A percentile compares a stretch with the other conserved stretches of the same genome.
Conservation (phyloP, 768 basidiomycete species). For the Rhizopogon vinicolor region DNA sequence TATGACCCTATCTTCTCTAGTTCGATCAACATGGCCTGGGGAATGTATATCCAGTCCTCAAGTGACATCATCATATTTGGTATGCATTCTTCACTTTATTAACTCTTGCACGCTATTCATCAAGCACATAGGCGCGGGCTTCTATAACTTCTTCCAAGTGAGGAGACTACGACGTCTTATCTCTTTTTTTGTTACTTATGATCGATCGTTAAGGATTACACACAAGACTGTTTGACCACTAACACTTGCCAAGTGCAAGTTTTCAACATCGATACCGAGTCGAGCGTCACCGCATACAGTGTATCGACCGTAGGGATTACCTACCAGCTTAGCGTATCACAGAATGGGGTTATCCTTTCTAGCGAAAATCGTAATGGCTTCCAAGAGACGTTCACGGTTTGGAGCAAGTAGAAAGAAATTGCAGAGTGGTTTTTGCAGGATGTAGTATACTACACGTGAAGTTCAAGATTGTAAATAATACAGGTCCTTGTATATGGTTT, state of each 20-base stretch:
- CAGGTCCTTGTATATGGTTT: background rate
- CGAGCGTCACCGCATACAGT: slow-evolving; percentile 39
- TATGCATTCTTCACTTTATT: slow-evolving; percentile 7
- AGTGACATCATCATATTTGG: slow-evolving; percentile 42
- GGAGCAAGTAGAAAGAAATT: slow-evolving; percentile 12
- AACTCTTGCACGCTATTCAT: slow-evolving; percentile 1
- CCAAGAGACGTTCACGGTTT: slow-evolving; percentile 34
- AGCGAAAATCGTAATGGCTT: slow-evolving; percentile 39
- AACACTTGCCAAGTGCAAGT: slow-evolving; percentile 39
- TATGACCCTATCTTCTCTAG: slow-evolving; percentile 36
- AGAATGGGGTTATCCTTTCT: slow-evolving; percentile 30
- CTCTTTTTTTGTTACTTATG: background rate
- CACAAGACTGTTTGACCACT: slow-evolving; percentile 31
- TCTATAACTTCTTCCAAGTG: slow-evolving; percentile 52
- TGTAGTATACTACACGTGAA: background rate
- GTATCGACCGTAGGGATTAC: slow-evolving; percentile 45
- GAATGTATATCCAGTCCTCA: slow-evolving; percentile 36
- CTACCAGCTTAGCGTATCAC: slow-evolving; percentile 35
- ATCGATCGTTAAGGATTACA: slow-evolving; percentile 30
- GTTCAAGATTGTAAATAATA: background rate
- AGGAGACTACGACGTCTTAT: background rate
- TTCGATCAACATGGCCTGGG: slow-evolving; percentile 36
- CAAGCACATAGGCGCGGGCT: slow-evolving; percentile 33
- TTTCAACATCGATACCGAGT: slow-evolving; percentile 35
- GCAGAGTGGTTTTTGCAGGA: background rate